phyloP scores from a whole-genome alignment of 2,329 filamentous ascomycete species.

The Talaromyces marneffei region DNA sequence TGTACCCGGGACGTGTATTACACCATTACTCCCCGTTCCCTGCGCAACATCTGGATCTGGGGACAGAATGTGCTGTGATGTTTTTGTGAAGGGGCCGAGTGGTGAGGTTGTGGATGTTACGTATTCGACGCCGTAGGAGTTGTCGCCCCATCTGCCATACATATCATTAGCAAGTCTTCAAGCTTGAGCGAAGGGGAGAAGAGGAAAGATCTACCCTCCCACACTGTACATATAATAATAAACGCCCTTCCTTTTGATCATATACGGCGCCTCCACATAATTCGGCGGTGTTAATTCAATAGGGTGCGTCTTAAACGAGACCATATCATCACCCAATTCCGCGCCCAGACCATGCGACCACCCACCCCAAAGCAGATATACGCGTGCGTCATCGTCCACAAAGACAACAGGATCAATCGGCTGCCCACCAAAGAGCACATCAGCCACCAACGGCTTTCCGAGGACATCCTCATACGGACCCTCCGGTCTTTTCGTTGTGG shows the following conservation, averaged over 20 bases:
- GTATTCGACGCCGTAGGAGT: slow-evolving; percentile 44
- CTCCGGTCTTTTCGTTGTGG: slow-evolving; percentile 26
- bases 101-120: slow-evolving; percentile 36
- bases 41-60: slow-evolving; percentile 23
- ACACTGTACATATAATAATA: slow-evolving; percentile 46
- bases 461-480: slow-evolving; percentile 42
- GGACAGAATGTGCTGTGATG: slow-evolving; percentile 28
- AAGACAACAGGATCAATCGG: slow-evolving; percentile 46
- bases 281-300: slow-evolving; percentile 45
- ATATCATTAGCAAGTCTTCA: slow-evolving; percentile 2
- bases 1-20: slow-evolving; percentile 33
- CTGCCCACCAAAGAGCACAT: slow-evolving; percentile 44
- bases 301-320: slow-evolving; percentile 40
- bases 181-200: background rate
- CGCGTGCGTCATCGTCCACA: slow-evolving; percentile 37
- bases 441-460: slow-evolving; percentile 39
- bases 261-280: slow-evolving; percentile 42
- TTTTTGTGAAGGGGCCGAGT: slow-evolving; percentile 37
- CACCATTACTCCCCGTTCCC: slow-evolving; percentile 40
- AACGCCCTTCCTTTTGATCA: slow-evolving; percentile 39
- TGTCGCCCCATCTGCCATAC: slow-evolving; percentile 40
- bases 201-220: slow-evolving; percentile 26
- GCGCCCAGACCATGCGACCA: slow-evolving; percentile 41
- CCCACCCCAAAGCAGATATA: slow-evolving; percentile 43
- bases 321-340: slow-evolving; percentile 42